Conservation (phyloP, 352 stramenopile genomes). For the Globisporangium echinulatum region DNA sequence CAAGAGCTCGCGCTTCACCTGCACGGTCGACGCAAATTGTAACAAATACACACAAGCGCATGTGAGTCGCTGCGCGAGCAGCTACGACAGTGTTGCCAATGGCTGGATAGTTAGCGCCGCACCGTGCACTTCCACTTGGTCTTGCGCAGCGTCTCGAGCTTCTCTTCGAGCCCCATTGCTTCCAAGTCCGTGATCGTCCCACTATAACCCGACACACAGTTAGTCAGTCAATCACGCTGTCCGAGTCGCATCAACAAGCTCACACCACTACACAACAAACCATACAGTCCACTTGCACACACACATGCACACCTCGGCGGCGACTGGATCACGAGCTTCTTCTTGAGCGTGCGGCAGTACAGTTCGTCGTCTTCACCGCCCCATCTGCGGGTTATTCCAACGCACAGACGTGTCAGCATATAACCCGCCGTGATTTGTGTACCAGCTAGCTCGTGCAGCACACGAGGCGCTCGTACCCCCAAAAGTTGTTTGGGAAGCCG, state of each 20-base stretch:
- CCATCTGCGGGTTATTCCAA: slow-evolving; percentile 16
- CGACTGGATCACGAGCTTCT: slow-evolving; percentile 35
- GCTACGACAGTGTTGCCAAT: too few relatives aligned
- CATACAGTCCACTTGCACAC: too few relatives aligned
- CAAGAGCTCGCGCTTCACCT: slow-evolving; percentile 42
- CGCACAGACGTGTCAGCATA: too few relatives aligned
- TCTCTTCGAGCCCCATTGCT: slow-evolving; percentile 32
- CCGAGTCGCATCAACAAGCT: too few relatives aligned
- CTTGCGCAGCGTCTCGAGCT: slow-evolving; percentile 27
- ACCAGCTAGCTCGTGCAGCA: too few relatives aligned
- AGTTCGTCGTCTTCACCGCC: slow-evolving; percentile 52
- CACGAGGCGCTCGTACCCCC: slow-evolving; percentile 34
- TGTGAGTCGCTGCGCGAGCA: background rate
- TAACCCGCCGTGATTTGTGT: background rate
- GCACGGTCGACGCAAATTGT: background rate
- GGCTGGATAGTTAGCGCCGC: background rate
- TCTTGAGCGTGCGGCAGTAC: slow-evolving; percentile 43
- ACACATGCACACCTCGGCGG: slow-evolving; percentile 20
- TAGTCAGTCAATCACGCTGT: too few relatives aligned
- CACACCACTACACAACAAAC: too few relatives aligned
- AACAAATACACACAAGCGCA: background rate
- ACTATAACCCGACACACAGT: slow-evolving; percentile 14
- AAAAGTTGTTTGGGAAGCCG: slow-evolving; percentile 95
- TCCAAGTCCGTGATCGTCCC: slow-evolving; percentile 44
- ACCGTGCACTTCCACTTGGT: slow-evolving; percentile 49